phyloP scores from a whole-genome alignment of 2,329 filamentous ascomycete genomes.

The Piedraia hortae region DNA sequence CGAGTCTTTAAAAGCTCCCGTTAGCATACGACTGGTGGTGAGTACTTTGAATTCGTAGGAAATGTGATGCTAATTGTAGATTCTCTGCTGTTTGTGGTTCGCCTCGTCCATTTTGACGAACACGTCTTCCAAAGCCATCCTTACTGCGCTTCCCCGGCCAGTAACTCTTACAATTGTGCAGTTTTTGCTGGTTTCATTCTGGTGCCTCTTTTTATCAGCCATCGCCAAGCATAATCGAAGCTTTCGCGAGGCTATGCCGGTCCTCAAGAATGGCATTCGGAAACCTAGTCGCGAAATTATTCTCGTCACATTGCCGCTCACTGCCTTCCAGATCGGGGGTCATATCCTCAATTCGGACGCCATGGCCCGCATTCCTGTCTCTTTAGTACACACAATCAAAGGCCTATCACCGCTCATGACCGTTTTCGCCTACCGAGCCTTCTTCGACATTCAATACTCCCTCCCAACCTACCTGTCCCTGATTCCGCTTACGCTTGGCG shows the following conservation, averaged over 20 bases:
- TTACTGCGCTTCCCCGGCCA: slow-evolving; percentile 72
- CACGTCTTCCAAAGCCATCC: slow-evolving; percentile 88
- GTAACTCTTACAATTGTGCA: slow-evolving; percentile 79
- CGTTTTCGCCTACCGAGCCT: slow-evolving; percentile 67
- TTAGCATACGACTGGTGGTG: slow-evolving; percentile 76
- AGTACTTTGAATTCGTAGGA: slow-evolving; percentile 6
- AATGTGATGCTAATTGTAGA: slow-evolving; percentile 22
- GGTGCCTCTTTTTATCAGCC: slow-evolving; percentile 58
- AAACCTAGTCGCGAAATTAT: slow-evolving; percentile 59
- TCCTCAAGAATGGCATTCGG: slow-evolving; percentile 60
- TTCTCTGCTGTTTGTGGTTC: slow-evolving; percentile 78
- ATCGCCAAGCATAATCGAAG: slow-evolving; percentile 44
- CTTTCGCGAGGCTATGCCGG: slow-evolving; percentile 44
- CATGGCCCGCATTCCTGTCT: slow-evolving; percentile 83
- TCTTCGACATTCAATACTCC: slow-evolving; percentile 75
- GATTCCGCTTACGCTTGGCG: slow-evolving; percentile 69
- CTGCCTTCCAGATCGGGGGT: slow-evolving; percentile 74
- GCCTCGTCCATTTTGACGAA: slow-evolving; percentile 86
- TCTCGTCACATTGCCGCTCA: slow-evolving; percentile 65
- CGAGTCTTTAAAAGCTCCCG: slow-evolving; percentile 64
- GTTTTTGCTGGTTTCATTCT: slow-evolving; percentile 74
- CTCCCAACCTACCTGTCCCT: slow-evolving; percentile 51
- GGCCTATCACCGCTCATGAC: slow-evolving; percentile 88
- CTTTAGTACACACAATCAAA: slow-evolving; percentile 94
- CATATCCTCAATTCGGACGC: slow-evolving; percentile 86